Base-by-base conservation (phyloP, 192 early-diverging fungal species). In the Coemansia erecta region DNA sequence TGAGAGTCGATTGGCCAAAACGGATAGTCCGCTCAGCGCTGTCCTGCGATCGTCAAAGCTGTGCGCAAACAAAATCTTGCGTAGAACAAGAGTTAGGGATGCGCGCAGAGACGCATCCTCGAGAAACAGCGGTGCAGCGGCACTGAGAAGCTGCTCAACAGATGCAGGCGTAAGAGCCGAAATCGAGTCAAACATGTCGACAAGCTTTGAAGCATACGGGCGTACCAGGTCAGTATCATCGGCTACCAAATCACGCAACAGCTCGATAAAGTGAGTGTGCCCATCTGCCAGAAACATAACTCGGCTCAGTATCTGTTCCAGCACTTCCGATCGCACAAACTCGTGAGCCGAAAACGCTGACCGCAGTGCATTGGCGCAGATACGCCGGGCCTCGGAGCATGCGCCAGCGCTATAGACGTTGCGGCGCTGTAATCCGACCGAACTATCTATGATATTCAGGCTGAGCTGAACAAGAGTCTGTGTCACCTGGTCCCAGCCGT, bases 51-150 rank as follows among this genome's bases (percentile, higher is more conserved):
- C 85, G 35, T 89, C 85, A 2, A 80, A 21, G 46, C 82, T 82
- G 41, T 81, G 84, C 33, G 87, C 80, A 64, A 89, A 88, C 55
- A 91, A 59, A 2, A 83, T 77, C 49, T 91, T 91, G 47, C 87
- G 79, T 56, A 91, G 63, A 15, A 92, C 82, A 6, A 92, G 64
- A 40, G 89, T 77, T 50, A 92, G 64, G 10, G 84, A 82, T 18
- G 85, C 72, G 22, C 86, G 76, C 55, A 88, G 81, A 22, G 76
- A 68, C n/a, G 73, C 24, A 24, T 89, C 83, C 3, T 63, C 51
- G 21, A 81, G 64, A 15, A 85, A 56, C 3, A 88, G 47, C 8
- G 86, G 86, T 60, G 81, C 72, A 18, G 85, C 56, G 7, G 86
- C 83, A 1, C 40, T 59, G 46, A 88, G 66, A n/a, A 90, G 73